Percentiles rank a stretch among this genome's conserved stretches.
Evolutionary conservation across 805 yeast species (phyloP).

Genomic region (Metschnikowia peoriensis): DNA sequence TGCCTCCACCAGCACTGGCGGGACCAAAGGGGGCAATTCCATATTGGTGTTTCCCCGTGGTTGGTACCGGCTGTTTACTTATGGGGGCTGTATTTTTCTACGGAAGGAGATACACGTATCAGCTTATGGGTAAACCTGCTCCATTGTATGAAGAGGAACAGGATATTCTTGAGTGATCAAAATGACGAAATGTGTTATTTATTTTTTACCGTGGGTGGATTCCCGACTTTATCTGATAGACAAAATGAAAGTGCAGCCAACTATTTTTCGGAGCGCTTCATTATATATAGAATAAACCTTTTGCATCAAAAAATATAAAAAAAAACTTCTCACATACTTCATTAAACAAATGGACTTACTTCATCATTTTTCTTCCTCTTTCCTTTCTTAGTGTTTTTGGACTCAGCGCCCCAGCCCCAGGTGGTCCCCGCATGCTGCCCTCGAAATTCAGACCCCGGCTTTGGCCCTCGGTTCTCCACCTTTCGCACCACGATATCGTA

Average conservation of each 20-base stretch:
- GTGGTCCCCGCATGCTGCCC: neutral
- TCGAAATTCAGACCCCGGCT: neutral
- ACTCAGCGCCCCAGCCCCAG: neutral
- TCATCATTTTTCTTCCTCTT: too few species aligned
- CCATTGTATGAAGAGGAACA: slow-evolving; percentile 19
- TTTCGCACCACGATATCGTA: neutral
- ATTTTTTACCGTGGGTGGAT: too few species aligned
- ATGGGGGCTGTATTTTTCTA: slow-evolving; percentile 38
- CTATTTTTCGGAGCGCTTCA: neutral
- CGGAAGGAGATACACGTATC: slow-evolving; percentile 11
- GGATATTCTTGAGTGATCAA: neutral
- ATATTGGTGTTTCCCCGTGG: slow-evolving; percentile 56
- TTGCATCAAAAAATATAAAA: too few species aligned
- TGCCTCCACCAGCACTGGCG: slow-evolving; percentile 47
- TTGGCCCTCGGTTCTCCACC: slow-evolving; percentile 4
- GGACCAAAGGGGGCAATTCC: slow-evolving; percentile 37
- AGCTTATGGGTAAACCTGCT: slow-evolving; percentile 5
- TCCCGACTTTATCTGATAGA: too few species aligned
- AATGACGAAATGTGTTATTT: neutral
- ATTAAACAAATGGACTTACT: too few species aligned
- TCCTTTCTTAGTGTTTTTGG: neutral
- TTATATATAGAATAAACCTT: neutral
- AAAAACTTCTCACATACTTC: too few species aligned
- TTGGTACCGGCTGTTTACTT: slow-evolving; percentile 46
- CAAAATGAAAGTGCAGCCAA: too few species aligned